Evolutionary conservation across 2,329 filamentous ascomycete species (phyloP).

Genomic region (Aspergillus clavatus): DNA sequence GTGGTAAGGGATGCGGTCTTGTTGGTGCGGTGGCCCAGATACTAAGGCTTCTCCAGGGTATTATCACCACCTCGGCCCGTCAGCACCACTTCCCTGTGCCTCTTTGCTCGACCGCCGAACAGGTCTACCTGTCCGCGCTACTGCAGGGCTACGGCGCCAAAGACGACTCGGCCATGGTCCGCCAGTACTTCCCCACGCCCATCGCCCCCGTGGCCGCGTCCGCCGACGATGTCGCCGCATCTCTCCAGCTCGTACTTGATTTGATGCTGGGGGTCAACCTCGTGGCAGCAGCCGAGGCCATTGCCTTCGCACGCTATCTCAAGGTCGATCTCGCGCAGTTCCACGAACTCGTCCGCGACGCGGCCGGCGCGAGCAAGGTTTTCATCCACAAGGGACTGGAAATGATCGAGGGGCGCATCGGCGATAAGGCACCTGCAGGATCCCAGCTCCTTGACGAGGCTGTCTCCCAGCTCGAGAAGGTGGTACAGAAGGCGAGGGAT

Average conservation of each 20-base stretch:
- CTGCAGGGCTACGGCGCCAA: slow-evolving; percentile 52
- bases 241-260: slow-evolving; percentile 40
- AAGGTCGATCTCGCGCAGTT: slow-evolving; percentile 44
- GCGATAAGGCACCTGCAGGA: slow-evolving; percentile 23
- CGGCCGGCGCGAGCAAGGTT: slow-evolving; percentile 44
- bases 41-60: slow-evolving; percentile 42
- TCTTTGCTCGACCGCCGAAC: slow-evolving; percentile 59
- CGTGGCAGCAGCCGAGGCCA: slow-evolving; percentile 46
- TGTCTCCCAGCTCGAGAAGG: slow-evolving; percentile 35
- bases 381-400: slow-evolving; percentile 39
- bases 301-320: slow-evolving; percentile 45
- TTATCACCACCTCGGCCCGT: slow-evolving; percentile 63
- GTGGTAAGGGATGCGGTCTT: slow-evolving; percentile 30
- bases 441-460: slow-evolving; percentile 37
- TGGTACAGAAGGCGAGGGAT: slow-evolving; percentile 41
- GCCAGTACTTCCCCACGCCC: slow-evolving; percentile 46
- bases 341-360: slow-evolving; percentile 45
- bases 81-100: slow-evolving; percentile 55
- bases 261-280: slow-evolving; percentile 46
- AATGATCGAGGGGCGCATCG: slow-evolving; percentile 31
- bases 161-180: slow-evolving; percentile 54
- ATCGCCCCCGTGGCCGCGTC: slow-evolving; percentile 36
- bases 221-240: slow-evolving; percentile 29
- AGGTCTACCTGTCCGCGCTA: slow-evolving; percentile 58
- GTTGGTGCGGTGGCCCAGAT: no score